A percentile compares a stretch with the other conserved stretches of the same genome.
Conservation (phyloP, 495 filamentous ascomycete species). For the Bryoglossum gracile region DNA sequence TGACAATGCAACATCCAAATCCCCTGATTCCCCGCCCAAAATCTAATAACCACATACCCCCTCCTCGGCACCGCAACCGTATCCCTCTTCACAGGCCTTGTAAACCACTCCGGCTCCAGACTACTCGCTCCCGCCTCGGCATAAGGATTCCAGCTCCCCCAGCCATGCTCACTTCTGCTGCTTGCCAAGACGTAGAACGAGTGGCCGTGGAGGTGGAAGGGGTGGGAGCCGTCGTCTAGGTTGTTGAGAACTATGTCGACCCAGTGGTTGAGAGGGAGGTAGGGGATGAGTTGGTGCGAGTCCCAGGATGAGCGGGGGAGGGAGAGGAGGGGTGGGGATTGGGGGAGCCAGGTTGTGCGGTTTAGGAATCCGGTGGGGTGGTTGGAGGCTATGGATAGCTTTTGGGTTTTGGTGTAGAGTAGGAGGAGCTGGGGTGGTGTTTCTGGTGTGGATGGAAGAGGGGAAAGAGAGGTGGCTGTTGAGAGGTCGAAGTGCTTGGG, state of each 20-base stretch:
- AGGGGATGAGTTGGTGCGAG: slow-evolving; percentile 32
- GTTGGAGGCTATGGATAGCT: slow-evolving; percentile 33
- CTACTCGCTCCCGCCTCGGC: slow-evolving; percentile 32
- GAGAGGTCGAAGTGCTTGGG: background rate
- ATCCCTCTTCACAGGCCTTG: slow-evolving; percentile 47
- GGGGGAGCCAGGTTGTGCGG: slow-evolving; percentile 38
- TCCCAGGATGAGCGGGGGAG: slow-evolving; percentile 36
- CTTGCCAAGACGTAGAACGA: slow-evolving; percentile 67
- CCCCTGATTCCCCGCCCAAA: slow-evolving; percentile 61
- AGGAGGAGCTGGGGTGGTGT: slow-evolving; percentile 35
- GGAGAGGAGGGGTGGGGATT: slow-evolving; percentile 25
- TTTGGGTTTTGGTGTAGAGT: slow-evolving; percentile 43
- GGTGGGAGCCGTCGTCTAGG: slow-evolving; percentile 52
- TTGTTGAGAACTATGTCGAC: slow-evolving; percentile 83
- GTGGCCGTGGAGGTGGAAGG: slow-evolving; percentile 62
- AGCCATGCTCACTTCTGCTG: slow-evolving; percentile 23
- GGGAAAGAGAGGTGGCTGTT: background rate
- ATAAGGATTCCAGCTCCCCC: slow-evolving; percentile 21
- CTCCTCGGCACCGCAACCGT: slow-evolving; percentile 46
- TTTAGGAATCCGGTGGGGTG: slow-evolving; percentile 42
- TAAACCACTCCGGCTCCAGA: slow-evolving; percentile 27
- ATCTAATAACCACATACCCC: slow-evolving; percentile 54
- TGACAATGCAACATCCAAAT: slow-evolving; percentile 80
- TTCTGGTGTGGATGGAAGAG: background rate
- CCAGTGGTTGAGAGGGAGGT: slow-evolving; percentile 2